Evolutionary conservation across 352 stramenopile genomes (phyloP).

Genomic region (Globisporangium spiculum): DNA sequence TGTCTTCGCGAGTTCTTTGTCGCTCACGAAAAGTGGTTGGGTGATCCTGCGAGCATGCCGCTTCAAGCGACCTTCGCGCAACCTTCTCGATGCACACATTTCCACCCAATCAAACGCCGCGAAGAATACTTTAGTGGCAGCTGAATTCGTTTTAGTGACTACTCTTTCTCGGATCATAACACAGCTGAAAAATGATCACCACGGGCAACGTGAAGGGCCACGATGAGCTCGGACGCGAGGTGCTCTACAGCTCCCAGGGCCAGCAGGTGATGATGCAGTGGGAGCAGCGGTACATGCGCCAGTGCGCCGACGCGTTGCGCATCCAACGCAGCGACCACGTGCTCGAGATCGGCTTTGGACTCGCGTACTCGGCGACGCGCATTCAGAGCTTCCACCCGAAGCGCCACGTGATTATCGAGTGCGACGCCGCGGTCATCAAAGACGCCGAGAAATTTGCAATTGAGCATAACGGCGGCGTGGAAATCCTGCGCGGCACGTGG

Average conservation of each 20-base stretch:
- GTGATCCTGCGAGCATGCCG: not conserved
- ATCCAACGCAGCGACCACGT: slow-evolving; percentile 49
- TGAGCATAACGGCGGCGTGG: slow-evolving; percentile 26
- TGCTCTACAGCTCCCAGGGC: slow-evolving; percentile 64
- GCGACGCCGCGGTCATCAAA: slow-evolving; percentile 54
- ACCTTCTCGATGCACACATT: slow-evolving; percentile 13
- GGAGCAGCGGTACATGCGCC: slow-evolving; percentile 81
- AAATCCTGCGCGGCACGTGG: slow-evolving; percentile 66
- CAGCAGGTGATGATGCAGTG: slow-evolving; percentile 91
- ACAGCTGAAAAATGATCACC: slow-evolving; percentile 26
- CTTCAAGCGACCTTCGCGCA: slow-evolving; percentile 29
- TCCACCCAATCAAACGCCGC: not conserved
- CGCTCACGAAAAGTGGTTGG: not conserved
- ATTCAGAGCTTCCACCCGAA: slow-evolving; percentile 58
- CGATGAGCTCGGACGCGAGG: slow-evolving; percentile 40
- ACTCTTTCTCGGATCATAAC: not conserved
- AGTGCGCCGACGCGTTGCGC: slow-evolving; percentile 58
- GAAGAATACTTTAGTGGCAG: not conserved
- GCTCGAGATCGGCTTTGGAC: slow-evolving; percentile 86
- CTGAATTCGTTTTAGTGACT: not conserved
- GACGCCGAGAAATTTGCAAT: slow-evolving; percentile 47
- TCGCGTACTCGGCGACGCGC: slow-evolving; percentile 73
- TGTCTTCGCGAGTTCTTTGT: not conserved
- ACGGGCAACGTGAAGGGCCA: slow-evolving; percentile 38
- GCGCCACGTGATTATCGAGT: slow-evolving; percentile 80